These are phyloP conservation scores for Pyrus betulifolia DNA, from an alignment of 306 rosid species.

Conservation along the genomic window DNA sequence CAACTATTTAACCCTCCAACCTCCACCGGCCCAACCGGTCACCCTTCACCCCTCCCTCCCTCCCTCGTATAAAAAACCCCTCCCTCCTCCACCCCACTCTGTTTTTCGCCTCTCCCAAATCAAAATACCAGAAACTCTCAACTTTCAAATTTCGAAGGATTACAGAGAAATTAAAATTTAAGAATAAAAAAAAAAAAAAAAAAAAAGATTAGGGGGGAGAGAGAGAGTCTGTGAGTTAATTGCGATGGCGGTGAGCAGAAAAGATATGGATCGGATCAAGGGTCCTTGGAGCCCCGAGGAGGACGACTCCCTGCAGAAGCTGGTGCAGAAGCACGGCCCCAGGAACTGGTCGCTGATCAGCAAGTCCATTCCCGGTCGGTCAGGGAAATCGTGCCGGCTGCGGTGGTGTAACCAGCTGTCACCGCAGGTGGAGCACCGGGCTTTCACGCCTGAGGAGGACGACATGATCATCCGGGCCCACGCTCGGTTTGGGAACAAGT, in stretches of 20 bases:
- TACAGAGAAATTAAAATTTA: background rate
- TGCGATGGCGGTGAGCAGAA: conserved; percentile 21
- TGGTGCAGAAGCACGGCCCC: conserved; percentile 84
- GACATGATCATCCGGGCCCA: conserved; percentile 85
- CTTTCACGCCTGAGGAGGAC: conserved; percentile 80
- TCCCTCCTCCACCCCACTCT: background rate
- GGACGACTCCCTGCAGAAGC: conserved; percentile 63
- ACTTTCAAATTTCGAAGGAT: background rate
- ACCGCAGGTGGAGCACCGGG: conserved; percentile 90
- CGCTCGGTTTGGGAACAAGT: conserved; percentile 87
- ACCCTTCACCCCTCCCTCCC: conserved; percentile 15
- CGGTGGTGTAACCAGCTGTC: conserved; percentile 98
- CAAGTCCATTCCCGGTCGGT: conserved; percentile 76
- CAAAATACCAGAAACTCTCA: background rate
- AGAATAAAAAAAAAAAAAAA: background rate
- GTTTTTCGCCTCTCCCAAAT: background rate
- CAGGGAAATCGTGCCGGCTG: conserved; percentile 90
- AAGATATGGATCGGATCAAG: conserved; percentile 85
- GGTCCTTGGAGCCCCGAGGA: conserved; percentile 99
- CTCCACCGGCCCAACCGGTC: conserved; percentile 63
- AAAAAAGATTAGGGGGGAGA: no score
- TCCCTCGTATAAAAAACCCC: conserved; percentile 25
- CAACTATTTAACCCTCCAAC: conserved; percentile 11
- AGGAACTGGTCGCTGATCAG: conserved; percentile 91
- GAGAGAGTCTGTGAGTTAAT: background rate